These are phyloP conservation scores for Cocos nucifera DNA, from an alignment of 176 grass and related monocot species.

Conservation along the genomic window DNA sequence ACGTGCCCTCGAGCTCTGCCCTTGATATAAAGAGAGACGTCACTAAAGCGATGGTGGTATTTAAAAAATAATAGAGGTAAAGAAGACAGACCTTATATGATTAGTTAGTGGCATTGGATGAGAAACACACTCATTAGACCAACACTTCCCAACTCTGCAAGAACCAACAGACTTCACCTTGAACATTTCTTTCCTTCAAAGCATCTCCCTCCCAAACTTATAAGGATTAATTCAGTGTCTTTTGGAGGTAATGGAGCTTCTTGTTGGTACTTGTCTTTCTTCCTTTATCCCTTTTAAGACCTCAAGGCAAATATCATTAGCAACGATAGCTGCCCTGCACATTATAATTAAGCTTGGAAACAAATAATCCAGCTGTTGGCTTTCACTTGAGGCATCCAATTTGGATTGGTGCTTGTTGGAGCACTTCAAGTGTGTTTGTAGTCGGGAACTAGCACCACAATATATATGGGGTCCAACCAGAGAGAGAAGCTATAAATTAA, in stretches of 20 bases:
- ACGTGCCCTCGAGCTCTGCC: constrained; percentile 35
- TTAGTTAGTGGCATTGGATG: too few relatives aligned
- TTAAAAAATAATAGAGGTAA: too few relatives aligned
- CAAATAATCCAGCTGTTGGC: constrained; percentile 13
- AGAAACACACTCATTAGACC: too few relatives aligned
- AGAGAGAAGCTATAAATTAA: too few relatives aligned
- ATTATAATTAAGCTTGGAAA: constrained; percentile 20
- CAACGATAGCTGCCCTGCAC: constrained; percentile 26
- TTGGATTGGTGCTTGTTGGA: constrained; percentile 28
- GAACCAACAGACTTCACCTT: too few relatives aligned
- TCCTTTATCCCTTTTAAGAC: constrained; percentile 37
- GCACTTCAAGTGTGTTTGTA: constrained; percentile 24
- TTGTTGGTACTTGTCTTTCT: constrained; percentile 29
- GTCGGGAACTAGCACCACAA: constrained; percentile 20
- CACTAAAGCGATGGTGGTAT: constrained; percentile 22
- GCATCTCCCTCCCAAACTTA: too few relatives aligned
- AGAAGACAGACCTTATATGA: too few relatives aligned
- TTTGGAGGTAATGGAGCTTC: constrained; percentile 27
- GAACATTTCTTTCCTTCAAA: too few relatives aligned
- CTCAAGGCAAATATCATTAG: constrained; percentile 39
- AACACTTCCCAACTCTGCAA: too few relatives aligned
- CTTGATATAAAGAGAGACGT: constrained; percentile 39
- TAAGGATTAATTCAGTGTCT: too few relatives aligned
- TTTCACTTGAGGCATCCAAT: constrained; percentile 7
- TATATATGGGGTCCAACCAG: constrained; percentile 18